Evolutionary conservation across 768 basidiomycete genomes (phyloP), one percentile per base, ranked within the genome.

Genomic region (Coprinopsis sp.): DNA sequence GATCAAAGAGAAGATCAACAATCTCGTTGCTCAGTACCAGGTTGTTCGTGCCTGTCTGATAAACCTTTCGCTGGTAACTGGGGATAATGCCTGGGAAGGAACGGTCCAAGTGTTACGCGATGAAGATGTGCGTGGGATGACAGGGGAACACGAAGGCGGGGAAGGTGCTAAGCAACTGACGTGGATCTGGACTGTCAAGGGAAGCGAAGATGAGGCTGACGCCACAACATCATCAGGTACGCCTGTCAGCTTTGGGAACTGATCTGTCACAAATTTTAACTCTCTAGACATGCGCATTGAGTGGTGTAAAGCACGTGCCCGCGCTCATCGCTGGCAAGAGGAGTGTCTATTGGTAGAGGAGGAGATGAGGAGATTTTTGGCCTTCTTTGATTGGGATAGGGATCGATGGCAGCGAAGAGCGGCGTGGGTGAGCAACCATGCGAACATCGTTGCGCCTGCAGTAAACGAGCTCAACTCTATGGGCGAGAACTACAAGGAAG

Each of bases 251-350:
- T 7, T 30, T 45, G 22, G 7, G 7, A 36, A 12, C 34, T 36
- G 12, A 36, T 43, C 44, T 50, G 47, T 51, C 23, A 40, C 50
- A 41, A 50, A 42, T 51, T 37, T 23, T 34, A 1, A 16, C 42
- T 18, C 21, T 14, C 31, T 1, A 33, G 64, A 50, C 0, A 48
- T 66, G 25, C 58, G 51, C 0, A 51, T 67, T 27, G 58, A 62
- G 41, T 65, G 63, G 63, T 64, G 63, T 34, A 62, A 59, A 33
- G 50, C 58, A 0, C 44, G 54, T 1, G 66, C 67, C 0, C 50
- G 63, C 0, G 61, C 61, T 1, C 51, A 61, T 33, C 54, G 63
- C 0, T 70, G 66, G 65, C 55, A 55, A 21, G 68, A 71, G 44
- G 68, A 71, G 40, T 60, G 60, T 16, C 18, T 56, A 1, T 52